Percentiles rank a stretch among this genome's conserved stretches.
Conservation (phyloP, 768 basidiomycete genomes). For the Postia placenta region DNA sequence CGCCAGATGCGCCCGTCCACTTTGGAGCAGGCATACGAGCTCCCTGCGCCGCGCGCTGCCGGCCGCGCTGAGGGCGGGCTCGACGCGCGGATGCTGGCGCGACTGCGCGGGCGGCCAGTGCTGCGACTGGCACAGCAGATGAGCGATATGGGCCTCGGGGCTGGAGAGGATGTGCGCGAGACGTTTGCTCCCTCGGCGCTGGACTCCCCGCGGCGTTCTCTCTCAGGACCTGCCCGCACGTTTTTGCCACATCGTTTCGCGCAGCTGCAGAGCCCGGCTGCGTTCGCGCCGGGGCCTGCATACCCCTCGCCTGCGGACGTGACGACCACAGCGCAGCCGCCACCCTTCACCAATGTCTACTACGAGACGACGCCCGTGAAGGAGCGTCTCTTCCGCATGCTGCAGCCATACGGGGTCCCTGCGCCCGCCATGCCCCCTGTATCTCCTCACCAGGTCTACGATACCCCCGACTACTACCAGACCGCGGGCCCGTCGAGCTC, state of each 20-base stretch:
- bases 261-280: conserved; percentile 6
- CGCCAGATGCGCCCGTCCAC: background rate
- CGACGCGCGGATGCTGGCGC: conserved; percentile 17
- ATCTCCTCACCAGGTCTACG: background rate
- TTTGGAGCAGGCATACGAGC: conserved; percentile 13
- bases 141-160: conserved; percentile 1
- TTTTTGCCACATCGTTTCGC: conserved; percentile 13
- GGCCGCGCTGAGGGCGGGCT: conserved; percentile 3
- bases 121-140: conserved; percentile 12
- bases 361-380: conserved; percentile 22
- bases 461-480: background rate
- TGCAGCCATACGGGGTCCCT: conserved; percentile 2
- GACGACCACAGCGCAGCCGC: conserved; percentile 5
- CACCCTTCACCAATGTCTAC: conserved; percentile 16
- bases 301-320: conserved; percentile 10
- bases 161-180: conserved; percentile 8
- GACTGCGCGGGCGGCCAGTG: conserved; percentile 18
- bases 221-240: conserved; percentile 26
- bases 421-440: background rate
- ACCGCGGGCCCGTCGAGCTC: background rate
- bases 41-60: conserved; percentile 8
- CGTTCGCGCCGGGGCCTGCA: conserved; percentile 7
- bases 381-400: conserved; percentile 9
- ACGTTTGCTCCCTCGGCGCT: conserved; percentile 20
- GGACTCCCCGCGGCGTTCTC: conserved; percentile 27